Conservation (phyloP, 306 rosid species). For the Calophaca sinica region DNA sequence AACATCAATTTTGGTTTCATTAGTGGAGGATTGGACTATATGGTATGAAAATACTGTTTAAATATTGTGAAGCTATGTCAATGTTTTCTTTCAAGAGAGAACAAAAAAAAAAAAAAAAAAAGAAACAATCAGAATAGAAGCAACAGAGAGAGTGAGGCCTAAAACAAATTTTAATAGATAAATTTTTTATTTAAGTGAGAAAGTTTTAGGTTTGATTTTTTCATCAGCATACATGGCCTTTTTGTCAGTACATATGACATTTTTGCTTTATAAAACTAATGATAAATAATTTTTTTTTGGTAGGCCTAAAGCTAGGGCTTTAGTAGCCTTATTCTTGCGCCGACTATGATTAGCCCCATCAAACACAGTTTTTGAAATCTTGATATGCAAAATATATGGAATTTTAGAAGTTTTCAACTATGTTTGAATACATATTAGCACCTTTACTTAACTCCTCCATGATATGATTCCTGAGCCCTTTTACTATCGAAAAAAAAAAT, state of each 20-base stretch:
- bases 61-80: neutral
- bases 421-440: neutral
- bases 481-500: neutral
- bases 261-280: too few species aligned
- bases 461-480: neutral
- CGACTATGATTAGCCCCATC: neutral
- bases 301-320: too few species aligned
- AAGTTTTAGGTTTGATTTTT: too few species aligned
- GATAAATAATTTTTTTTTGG: too few species aligned
- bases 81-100: slow-evolving; percentile 12
- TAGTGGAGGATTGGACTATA: slow-evolving; percentile 2
- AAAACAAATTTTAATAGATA: too few species aligned
- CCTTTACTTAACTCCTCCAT: neutral
- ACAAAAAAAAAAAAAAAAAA: neutral
- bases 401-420: too few species aligned
- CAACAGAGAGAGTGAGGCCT: too few species aligned
- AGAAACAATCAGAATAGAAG: neutral
- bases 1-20: slow-evolving; percentile 13
- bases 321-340: too few species aligned
- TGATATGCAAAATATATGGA: neutral
- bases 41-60: neutral
- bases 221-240: too few species aligned
- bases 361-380: neutral
- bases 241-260: too few species aligned
- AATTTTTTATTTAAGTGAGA: too few species aligned